Percentiles rank a stretch among this genome's conserved stretches.
These are phyloP conservation scores for Skeletonema menzelii DNA, from an alignment of 108 stramenopile genomes.

Conservation along the genomic window DNA sequence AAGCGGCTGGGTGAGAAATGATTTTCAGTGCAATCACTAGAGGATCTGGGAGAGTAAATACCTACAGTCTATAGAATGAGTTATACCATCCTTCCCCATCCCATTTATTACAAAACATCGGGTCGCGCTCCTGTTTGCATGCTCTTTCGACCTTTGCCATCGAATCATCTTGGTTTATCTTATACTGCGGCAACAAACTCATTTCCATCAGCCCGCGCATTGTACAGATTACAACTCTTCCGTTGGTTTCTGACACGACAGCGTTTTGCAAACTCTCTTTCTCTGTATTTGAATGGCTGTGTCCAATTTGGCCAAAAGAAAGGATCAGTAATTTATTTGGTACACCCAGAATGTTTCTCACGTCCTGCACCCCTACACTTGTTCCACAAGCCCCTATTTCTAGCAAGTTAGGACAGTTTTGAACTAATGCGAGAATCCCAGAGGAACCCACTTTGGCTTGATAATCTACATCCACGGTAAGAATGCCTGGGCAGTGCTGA, in stretches of 20 bases:
- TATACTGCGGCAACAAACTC: neutral
- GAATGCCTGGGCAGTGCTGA: neutral
- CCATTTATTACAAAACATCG: neutral
- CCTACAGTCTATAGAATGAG: too few relatives aligned
- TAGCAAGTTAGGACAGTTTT: neutral
- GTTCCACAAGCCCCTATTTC: neutral
- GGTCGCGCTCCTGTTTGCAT: neutral
- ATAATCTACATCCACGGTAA: slow-evolving; percentile 1
- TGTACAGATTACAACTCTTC: neutral
- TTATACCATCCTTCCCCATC: neutral
- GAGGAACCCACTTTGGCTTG: neutral
- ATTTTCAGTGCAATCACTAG: neutral
- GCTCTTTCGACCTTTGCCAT: neutral
- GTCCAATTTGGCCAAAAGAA: neutral
- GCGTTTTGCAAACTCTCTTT: neutral
- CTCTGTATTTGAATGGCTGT: neutral
- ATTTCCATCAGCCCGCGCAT: neutral
- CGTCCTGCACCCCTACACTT: neutral
- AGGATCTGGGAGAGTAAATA: neutral
- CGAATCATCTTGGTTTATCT: neutral
- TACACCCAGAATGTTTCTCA: neutral
- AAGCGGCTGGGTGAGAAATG: neutral
- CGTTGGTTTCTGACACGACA: neutral
- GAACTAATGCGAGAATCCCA: neutral
- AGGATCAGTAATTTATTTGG: neutral